Evolutionary conservation across 345 rosid genomes (phyloP), one percentile per base, ranked within the genome.

Genomic region (Capsella bursapastoris): DNA sequence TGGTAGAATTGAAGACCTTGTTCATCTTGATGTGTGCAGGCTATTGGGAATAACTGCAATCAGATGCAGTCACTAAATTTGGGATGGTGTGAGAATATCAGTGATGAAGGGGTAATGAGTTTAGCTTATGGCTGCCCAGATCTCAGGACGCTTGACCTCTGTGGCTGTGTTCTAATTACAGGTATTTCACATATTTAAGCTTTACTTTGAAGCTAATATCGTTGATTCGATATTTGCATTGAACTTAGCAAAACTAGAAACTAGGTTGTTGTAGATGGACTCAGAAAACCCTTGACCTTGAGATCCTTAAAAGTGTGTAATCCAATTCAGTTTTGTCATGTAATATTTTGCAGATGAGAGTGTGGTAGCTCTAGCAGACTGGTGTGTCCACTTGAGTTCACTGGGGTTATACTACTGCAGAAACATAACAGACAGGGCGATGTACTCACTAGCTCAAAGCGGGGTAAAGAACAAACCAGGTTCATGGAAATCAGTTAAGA

Each of bases 1-100:
- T 74, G 40, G 18, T 10, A 14, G 10, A 66, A 5, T 25, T 66
- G 31, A 47, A 0, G 9, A 38, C 11, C 16, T 9, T 40, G 4
- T 67, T 29, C 9, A 25, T 38, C 2, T 5, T 49, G 51, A 45
- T 70, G 60, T 72, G 64, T 59, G 74, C 84, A 95, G 99, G 97
- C 94, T 44, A 88, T 92, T 78, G 99, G 98, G 51, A 82, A 74
- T 45, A 85, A 92, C 86, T 92, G 98, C 64, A 84, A 57, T 25
- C 79, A 83, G 79, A 37, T 95, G 83, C 97, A 89, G 74, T 82
- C 85, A 40, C 71, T 95, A 56, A 95, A 88, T 79, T 86, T 95
- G 44, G 99, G 99, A 59, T 95, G 99, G 99, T 95, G 98, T 57
- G 99, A 95, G 65, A 79, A 87, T 72, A 93, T 92, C 50, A 81